These are phyloP conservation scores for Baeospora myosura DNA, from an alignment of 1,284 basidiomycete genomes.

Conservation along the genomic window DNA sequence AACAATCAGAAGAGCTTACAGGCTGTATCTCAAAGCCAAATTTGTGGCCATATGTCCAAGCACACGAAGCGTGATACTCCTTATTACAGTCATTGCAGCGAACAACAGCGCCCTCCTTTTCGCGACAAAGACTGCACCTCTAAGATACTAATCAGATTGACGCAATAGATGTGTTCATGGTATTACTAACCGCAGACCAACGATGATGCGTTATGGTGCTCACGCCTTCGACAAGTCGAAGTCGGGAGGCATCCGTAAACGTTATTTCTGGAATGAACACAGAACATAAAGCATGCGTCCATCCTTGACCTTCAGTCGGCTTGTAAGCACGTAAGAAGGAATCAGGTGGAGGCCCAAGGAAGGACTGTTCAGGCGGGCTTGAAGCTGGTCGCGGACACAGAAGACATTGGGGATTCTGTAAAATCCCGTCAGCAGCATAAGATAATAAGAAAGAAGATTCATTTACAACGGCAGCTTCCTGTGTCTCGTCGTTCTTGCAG, in stretches of 20 bases:
- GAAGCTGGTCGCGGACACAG: slow-evolving; percentile 58
- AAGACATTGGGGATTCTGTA: slow-evolving; percentile 69
- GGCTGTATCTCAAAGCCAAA: slow-evolving; percentile 89
- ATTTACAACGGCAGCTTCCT: slow-evolving; percentile 71
- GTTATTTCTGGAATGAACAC: slow-evolving; percentile 80
- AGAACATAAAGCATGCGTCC: slow-evolving; percentile 88
- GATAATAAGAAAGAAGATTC: slow-evolving; percentile 2
- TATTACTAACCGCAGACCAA: slow-evolving; percentile 51
- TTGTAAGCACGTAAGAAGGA: slow-evolving; percentile 81
- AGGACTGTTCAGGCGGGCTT: slow-evolving; percentile 40
- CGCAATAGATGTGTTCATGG: not conserved
- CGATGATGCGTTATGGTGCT: slow-evolving; percentile 62
- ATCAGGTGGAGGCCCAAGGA: slow-evolving; percentile 40
- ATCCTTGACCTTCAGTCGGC: slow-evolving; percentile 89
- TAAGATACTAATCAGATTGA: slow-evolving; percentile 19
- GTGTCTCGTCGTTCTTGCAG: slow-evolving; percentile 71
- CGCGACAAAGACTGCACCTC: slow-evolving; percentile 60
- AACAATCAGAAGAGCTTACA: slow-evolving; percentile 34
- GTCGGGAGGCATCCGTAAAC: slow-evolving; percentile 66
- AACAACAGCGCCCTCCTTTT: slow-evolving; percentile 71
- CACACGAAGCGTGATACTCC: slow-evolving; percentile 86
- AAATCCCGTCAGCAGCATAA: slow-evolving; percentile 1
- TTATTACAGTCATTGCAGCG: slow-evolving; percentile 77
- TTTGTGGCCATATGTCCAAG: slow-evolving; percentile 74
- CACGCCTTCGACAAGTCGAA: slow-evolving; percentile 83